Evolutionary conservation across 768 basidiomycete species (phyloP).

Genomic region (Agaricus blazei): DNA sequence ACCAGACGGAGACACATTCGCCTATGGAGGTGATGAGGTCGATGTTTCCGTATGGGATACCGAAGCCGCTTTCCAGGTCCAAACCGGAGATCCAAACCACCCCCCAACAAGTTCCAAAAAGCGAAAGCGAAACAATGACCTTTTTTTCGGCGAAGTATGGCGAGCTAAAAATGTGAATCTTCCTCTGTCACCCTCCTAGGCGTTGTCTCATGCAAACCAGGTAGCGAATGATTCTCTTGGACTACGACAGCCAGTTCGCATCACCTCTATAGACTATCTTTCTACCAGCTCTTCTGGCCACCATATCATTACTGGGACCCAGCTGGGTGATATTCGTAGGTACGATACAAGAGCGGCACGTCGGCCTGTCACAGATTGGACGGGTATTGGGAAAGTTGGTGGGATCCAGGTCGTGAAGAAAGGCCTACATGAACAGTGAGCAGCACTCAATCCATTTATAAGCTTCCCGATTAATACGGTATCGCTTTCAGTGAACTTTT

Average conservation of each 20-base stretch:
- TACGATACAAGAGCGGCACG: slow-evolving; percentile 74
- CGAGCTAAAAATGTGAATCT: slow-evolving; percentile 70
- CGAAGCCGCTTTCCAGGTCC: slow-evolving; percentile 45
- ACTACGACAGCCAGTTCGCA: slow-evolving; percentile 74
- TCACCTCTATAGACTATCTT: slow-evolving; percentile 63
- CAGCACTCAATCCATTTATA: background rate
- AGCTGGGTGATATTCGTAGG: slow-evolving; percentile 64
- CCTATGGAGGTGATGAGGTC: slow-evolving; percentile 85
- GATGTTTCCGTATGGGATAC: slow-evolving; percentile 79
- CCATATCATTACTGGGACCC: slow-evolving; percentile 67
- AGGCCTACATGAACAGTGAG: slow-evolving; percentile 64
- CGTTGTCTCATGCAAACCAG: slow-evolving; percentile 26
- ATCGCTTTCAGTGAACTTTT: slow-evolving; percentile 54
- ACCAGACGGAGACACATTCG: slow-evolving; percentile 48
- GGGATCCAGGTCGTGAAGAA: slow-evolving; percentile 57
- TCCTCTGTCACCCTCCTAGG: background rate
- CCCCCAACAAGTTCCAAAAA: slow-evolving; percentile 35
- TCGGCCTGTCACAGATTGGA: slow-evolving; percentile 67
- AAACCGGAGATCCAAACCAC: slow-evolving; percentile 10
- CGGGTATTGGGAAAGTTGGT: slow-evolving; percentile 49
- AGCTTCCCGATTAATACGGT: background rate
- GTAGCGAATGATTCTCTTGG: slow-evolving; percentile 69
- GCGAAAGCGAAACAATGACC: slow-evolving; percentile 48
- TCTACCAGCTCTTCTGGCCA: slow-evolving; percentile 31
- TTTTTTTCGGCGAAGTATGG: slow-evolving; percentile 78